Conservation (phyloP, 495 filamentous ascomycete genomes). For the Extremus antarcticus region DNA sequence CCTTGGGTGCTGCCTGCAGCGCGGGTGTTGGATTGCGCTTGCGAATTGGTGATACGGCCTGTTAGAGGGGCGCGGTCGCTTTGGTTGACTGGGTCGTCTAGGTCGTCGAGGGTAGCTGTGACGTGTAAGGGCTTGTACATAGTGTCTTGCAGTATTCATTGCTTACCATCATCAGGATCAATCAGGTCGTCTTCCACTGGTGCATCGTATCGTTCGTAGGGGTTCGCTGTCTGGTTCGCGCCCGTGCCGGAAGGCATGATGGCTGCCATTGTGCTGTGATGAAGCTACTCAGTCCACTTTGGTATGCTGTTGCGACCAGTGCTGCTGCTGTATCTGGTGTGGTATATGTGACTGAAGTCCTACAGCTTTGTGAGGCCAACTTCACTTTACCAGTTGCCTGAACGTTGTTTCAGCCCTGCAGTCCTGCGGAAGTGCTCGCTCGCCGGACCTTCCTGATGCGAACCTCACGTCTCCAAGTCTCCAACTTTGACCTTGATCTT, state of each 20-base stretch:
- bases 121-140: no score
- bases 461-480: no score
- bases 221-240: constrained; percentile 25
- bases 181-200: constrained; percentile 75
- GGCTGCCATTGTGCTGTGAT: constrained; percentile 8
- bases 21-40: constrained; percentile 39
- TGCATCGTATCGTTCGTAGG: constrained; percentile 51
- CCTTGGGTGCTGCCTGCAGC: constrained; percentile 38
- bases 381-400: not conserved
- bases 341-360: no score
- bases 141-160: not conserved
- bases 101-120: constrained; percentile 70
- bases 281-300: not conserved
- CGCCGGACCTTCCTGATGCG: not conserved
- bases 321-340: no score
- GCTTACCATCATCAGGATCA: constrained; percentile 83
- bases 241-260: constrained; percentile 22
- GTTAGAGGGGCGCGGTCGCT: constrained; percentile 67
- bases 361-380: no score
- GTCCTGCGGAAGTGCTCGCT: not conserved
- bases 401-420: not conserved
- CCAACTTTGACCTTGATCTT: no score
- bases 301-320: no score
- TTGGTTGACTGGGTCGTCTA: constrained; percentile 72
- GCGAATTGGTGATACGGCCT: constrained; percentile 60